Conservation (phyloP, 495 filamentous ascomycete species). For the Trichoderma asperelloides region DNA sequence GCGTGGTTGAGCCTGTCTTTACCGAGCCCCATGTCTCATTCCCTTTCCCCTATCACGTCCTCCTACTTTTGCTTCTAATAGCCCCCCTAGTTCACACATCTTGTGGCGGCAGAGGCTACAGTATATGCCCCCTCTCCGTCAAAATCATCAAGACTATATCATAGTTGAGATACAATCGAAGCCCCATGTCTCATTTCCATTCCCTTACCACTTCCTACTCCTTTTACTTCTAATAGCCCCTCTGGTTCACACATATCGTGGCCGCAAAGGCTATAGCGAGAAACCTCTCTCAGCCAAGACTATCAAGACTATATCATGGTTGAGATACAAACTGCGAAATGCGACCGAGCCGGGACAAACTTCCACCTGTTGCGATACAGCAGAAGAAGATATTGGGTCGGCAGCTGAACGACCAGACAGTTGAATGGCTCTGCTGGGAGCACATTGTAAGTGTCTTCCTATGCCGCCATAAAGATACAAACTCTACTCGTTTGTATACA, state of each 20-base stretch:
- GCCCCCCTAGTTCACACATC: neutral
- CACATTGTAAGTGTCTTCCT: neutral
- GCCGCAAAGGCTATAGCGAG: no score
- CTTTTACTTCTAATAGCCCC: no score
- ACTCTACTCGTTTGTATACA: neutral
- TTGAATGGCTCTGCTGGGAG: conserved; percentile 4
- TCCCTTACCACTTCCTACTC: no score
- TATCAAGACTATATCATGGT: no score
- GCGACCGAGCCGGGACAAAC: neutral
- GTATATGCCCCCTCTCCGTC: neutral
- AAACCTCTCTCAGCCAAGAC: no score
- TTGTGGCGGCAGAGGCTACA: neutral
- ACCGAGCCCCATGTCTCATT: neutral
- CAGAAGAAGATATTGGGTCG: conserved; percentile 6
- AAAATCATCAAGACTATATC: neutral
- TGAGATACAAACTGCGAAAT: no score
- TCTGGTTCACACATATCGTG: no score
- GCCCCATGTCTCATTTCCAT: no score
- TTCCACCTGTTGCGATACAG: conserved; percentile 5
- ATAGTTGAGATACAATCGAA: neutral
- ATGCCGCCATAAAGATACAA: no score
- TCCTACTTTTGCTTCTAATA: neutral
- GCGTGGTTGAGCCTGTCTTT: neutral
- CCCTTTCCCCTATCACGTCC: neutral
- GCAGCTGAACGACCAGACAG: neutral